Conservation (phyloP, 2,329 filamentous ascomycete species). For the Ceratocystis diversiconidia region DNA sequence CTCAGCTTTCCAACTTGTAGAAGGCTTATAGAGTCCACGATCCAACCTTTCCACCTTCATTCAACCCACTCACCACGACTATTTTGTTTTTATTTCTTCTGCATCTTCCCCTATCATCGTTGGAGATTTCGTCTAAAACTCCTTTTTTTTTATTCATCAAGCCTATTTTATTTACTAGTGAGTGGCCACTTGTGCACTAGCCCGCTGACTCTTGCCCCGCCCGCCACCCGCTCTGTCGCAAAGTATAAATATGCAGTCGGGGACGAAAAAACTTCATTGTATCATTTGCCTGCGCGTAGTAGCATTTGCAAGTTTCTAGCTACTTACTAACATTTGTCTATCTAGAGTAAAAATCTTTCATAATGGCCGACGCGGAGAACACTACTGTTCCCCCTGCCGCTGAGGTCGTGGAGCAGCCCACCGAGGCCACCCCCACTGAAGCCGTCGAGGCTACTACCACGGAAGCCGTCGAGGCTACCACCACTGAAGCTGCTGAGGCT, state of each 20-base stretch:
- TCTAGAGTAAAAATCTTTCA: neutral
- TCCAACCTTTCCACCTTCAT: neutral
- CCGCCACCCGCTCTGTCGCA: slow-evolving; percentile 15
- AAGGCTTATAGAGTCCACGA: neutral
- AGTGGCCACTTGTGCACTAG: neutral
- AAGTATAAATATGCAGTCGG: slow-evolving; percentile 2
- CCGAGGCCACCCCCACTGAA: slow-evolving; percentile 22
- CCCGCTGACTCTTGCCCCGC: slow-evolving; percentile 15
- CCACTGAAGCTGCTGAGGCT: slow-evolving; percentile 14
- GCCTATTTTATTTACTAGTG: neutral
- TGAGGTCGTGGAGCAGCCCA: slow-evolving; percentile 21
- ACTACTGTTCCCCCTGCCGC: slow-evolving; percentile 18
- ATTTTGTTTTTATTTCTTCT: neutral
- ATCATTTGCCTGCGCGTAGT: neutral
- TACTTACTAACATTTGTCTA: neutral
- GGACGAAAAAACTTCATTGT: slow-evolving; percentile 11
- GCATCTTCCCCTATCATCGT: neutral
- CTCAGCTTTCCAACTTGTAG: slow-evolving; percentile 5
- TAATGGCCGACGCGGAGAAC: slow-evolving; percentile 17
- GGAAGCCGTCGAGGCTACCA: slow-evolving; percentile 17
- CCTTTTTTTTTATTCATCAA: neutral
- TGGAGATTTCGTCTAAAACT: neutral
- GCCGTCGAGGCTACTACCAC: slow-evolving; percentile 19
- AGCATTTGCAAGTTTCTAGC: neutral
- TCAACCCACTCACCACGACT: neutral